These are phyloP conservation scores for Clarireedia homoeocarpa DNA, from an alignment of 2,329 filamentous ascomycete genomes.

Conservation along the genomic window DNA sequence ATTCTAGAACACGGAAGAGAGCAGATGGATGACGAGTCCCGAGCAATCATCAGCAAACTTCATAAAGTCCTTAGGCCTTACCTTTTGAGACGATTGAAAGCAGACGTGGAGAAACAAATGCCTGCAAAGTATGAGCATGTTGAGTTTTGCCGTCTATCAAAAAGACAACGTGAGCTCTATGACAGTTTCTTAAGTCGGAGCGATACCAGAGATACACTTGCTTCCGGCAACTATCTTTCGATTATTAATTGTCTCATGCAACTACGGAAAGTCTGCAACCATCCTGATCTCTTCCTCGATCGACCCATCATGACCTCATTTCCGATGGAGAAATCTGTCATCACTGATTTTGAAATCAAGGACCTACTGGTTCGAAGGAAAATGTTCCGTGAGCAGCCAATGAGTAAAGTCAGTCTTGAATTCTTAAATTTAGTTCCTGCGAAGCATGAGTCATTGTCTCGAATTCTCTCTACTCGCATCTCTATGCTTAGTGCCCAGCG, in stretches of 20 bases:
- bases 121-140: slow-evolving; percentile 97
- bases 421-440: slow-evolving; percentile 76
- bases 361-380: slow-evolving; percentile 62
- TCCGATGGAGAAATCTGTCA: slow-evolving; percentile 74
- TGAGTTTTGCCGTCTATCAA: slow-evolving; percentile 89
- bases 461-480: slow-evolving; percentile 43
- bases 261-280: slow-evolving; percentile 94
- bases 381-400: slow-evolving; percentile 53
- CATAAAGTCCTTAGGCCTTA: slow-evolving; percentile 93
- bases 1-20: slow-evolving; percentile 92
- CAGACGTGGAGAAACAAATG: slow-evolving; percentile 98
- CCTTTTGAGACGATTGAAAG: slow-evolving; percentile 81
- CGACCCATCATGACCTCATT: slow-evolving; percentile 95
- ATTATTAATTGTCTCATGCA: slow-evolving; percentile 99
- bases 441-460: slow-evolving; percentile 58
- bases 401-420: slow-evolving; percentile 59
- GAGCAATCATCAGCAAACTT: slow-evolving; percentile 83
- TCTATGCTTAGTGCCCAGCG: slow-evolving; percentile 63
- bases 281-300: slow-evolving; percentile 93
- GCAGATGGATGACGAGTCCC: slow-evolving; percentile 88
- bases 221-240: slow-evolving; percentile 90
- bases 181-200: slow-evolving; percentile 90
- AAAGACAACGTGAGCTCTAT: slow-evolving; percentile 90
- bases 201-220: slow-evolving; percentile 80
- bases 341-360: slow-evolving; percentile 64